phyloP scores from a whole-genome alignment of 768 basidiomycete species.

The Suillus lakei region DNA sequence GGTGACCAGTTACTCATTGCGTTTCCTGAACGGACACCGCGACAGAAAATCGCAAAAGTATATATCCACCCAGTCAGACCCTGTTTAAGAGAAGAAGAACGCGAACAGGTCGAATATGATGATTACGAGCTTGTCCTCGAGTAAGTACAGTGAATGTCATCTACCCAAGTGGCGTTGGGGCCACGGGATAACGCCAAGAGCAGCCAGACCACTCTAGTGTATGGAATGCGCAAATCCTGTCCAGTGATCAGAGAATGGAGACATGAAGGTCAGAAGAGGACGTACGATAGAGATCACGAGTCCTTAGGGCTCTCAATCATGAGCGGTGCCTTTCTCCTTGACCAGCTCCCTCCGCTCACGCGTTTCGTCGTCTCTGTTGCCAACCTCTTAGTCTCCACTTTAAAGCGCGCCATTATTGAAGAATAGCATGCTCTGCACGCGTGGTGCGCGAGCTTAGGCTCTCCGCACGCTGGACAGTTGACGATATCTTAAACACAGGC shows the following conservation, averaged over 20 bases:
- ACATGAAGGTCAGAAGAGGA: neutral
- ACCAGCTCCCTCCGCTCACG: constrained; percentile 11
- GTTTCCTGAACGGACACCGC: neutral
- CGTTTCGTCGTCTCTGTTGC: constrained; percentile 5
- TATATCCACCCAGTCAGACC: neutral
- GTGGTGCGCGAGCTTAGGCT: constrained; percentile 87
- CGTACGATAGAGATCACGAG: neutral
- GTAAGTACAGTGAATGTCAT: constrained; percentile 4
- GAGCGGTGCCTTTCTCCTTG: constrained; percentile 2
- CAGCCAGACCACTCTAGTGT: neutral
- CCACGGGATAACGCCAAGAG: neutral
- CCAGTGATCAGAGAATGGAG: neutral
- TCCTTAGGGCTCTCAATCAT: constrained; percentile 7
- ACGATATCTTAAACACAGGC: constrained; percentile 68
- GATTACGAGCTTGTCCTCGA: constrained; percentile 4
- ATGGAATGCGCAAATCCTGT: neutral
- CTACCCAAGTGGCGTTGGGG: constrained; percentile 1
- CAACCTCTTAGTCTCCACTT: constrained; percentile 19
- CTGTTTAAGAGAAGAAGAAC: neutral
- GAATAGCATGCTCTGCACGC: constrained; percentile 81
- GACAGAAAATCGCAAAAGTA: neutral
- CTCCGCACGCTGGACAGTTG: constrained; percentile 88
- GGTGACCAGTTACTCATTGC: neutral
- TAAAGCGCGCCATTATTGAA: constrained; percentile 31
- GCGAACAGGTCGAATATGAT: neutral